phyloP scores from a whole-genome alignment of 257 asterid genomes.

The Perilla frutescens region DNA sequence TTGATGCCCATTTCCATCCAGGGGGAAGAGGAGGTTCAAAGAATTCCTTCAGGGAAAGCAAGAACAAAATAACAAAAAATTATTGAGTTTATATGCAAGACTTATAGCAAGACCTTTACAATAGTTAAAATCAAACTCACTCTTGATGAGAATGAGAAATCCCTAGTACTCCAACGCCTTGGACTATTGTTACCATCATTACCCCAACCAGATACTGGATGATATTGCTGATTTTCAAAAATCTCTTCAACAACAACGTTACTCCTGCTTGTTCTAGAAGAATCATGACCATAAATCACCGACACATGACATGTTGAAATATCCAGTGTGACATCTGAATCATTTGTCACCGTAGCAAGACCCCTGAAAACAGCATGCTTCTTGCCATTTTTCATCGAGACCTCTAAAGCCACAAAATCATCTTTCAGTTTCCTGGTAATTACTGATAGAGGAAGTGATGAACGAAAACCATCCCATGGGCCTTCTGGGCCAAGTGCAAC shows the following conservation, averaged over 20 bases:
- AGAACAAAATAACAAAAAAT: background rate
- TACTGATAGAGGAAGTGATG: slow-evolving; percentile 85
- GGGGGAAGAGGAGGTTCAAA: slow-evolving; percentile 66
- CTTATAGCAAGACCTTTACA: slow-evolving; percentile 14
- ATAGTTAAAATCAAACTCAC: slow-evolving; percentile 42
- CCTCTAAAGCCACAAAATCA: slow-evolving; percentile 87
- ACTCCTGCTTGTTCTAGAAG: slow-evolving; percentile 46
- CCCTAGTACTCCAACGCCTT: slow-evolving; percentile 67
- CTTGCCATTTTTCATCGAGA: slow-evolving; percentile 79
- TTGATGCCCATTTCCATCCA: slow-evolving; percentile 75
- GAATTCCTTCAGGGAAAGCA: slow-evolving; percentile 51
- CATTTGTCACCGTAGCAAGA: slow-evolving; percentile 79
- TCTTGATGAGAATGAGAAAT: slow-evolving; percentile 61
- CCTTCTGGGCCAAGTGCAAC: slow-evolving; percentile 83
- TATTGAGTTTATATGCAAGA: slow-evolving; percentile 7
- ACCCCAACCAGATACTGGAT: slow-evolving; percentile 65
- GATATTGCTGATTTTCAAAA: slow-evolving; percentile 64
- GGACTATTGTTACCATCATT: slow-evolving; percentile 48
- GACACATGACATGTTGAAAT: slow-evolving; percentile 63
- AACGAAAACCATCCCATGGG: slow-evolving; percentile 96
- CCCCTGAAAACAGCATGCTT: slow-evolving; percentile 85
- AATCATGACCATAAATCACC: slow-evolving; percentile 44
- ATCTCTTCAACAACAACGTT: slow-evolving; percentile 59
- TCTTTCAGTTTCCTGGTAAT: slow-evolving; percentile 71
- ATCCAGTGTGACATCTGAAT: slow-evolving; percentile 79